Conservation (phyloP, 129 eudicot genomes). For the Escallonia herrerae region DNA sequence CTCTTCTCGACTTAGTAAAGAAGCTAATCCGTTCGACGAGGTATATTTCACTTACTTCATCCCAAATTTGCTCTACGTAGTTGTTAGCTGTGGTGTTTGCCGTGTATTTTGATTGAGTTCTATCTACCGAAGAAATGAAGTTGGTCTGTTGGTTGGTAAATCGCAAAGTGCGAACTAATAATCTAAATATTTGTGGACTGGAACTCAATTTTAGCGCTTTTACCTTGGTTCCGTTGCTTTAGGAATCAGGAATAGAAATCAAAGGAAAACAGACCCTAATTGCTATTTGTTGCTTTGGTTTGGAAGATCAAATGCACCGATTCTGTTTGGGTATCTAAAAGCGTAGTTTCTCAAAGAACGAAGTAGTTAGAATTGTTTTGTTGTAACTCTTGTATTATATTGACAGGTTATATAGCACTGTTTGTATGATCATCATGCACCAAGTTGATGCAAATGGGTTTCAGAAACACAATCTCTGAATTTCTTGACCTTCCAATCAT, state of each 20-base stretch:
- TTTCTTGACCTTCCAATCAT: neutral
- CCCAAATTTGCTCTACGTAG: neutral
- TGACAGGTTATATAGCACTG: too few relatives aligned
- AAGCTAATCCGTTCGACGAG: conserved; percentile 26
- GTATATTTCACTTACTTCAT: neutral
- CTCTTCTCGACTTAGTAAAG: conserved; percentile 23
- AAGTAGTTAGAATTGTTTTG: too few relatives aligned
- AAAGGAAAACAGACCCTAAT: too few relatives aligned
- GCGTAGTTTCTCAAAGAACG: too few relatives aligned
- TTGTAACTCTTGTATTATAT: too few relatives aligned
- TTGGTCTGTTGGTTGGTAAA: neutral
- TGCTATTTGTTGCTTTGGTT: too few relatives aligned
- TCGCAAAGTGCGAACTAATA: neutral
- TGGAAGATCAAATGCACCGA: too few relatives aligned
- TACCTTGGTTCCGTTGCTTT: neutral
- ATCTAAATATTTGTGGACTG: neutral
- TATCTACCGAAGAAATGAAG: neutral
- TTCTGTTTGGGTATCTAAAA: too few relatives aligned
- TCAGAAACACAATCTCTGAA: too few relatives aligned
- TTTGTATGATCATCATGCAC: too few relatives aligned
- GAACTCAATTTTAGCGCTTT: neutral
- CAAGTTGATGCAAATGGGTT: too few relatives aligned
- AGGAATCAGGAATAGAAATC: too few relatives aligned
- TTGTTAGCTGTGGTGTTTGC: neutral
- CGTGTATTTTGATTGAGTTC: neutral